These are phyloP conservation scores for Solanum etuberosum DNA, from an alignment of 257 asterid genomes.

Conservation along the genomic window DNA sequence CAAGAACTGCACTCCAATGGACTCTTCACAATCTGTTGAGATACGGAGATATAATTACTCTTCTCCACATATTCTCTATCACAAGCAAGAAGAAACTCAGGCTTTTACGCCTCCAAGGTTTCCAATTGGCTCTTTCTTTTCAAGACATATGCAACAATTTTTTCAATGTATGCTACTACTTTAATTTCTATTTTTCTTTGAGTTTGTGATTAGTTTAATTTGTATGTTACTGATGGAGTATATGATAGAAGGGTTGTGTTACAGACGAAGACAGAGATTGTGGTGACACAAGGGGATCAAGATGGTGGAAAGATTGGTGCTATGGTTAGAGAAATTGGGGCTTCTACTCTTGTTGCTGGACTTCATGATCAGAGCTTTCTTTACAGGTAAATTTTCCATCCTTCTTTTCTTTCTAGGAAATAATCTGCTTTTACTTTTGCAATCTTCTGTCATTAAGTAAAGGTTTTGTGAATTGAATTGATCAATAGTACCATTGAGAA, in stretches of 20 bases:
- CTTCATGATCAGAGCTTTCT: conserved; percentile 86
- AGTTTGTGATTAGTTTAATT: neutral
- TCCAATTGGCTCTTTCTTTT: conserved; percentile 79
- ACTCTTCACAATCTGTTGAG: conserved; percentile 67
- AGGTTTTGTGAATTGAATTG: too few relatives aligned
- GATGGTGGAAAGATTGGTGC: conserved; percentile 65
- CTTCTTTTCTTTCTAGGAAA: neutral
- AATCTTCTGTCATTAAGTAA: neutral
- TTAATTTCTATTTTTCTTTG: neutral
- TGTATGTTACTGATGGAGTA: neutral
- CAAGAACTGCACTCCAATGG: conserved; percentile 74
- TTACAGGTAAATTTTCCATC: conserved; percentile 34
- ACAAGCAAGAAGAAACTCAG: conserved; percentile 43
- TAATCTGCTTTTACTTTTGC: neutral
- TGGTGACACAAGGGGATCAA: conserved; percentile 72
- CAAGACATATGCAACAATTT: conserved; percentile 63
- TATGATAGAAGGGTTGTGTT: conserved; percentile 11
- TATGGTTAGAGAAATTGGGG: conserved; percentile 71
- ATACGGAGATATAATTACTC: conserved; percentile 54
- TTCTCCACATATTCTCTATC: conserved; percentile 54
- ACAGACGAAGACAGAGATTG: conserved; percentile 82
- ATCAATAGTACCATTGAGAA: neutral
- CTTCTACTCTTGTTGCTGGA: conserved; percentile 77
- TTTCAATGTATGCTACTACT: conserved; percentile 33
- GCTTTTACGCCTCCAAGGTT: conserved; percentile 55